Base-by-base conservation (phyloP, 1,284 basidiomycete species). In the Cutaneotrichosporon cutaneum region DNA sequence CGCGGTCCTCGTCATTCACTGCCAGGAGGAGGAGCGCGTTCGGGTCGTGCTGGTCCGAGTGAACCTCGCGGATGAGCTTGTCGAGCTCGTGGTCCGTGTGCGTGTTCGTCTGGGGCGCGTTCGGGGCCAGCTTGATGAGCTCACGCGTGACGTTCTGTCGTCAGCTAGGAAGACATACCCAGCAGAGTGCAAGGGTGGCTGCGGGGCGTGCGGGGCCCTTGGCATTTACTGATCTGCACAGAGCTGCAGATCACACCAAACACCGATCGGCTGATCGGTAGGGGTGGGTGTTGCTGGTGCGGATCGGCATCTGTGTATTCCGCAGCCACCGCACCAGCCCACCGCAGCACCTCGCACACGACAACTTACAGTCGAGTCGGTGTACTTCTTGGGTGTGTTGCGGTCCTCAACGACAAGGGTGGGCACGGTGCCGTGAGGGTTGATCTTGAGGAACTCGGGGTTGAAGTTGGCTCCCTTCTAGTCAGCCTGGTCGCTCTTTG, bases 381-480 rank as follows among this genome's bases (percentile, higher is more conserved):
- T 30, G 54, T 48, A 59, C 22, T n/a, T 54, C 36, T 60, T 51
- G 30, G 52, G 33, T 33, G 42, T 52, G 48, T 83, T 74, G 18
- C 82, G 83, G 45, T 80, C 79, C 9, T 68, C 77, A 21, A n/a
- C 26, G 51, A 81, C 77, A 39, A 88, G 79, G 0, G 83, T 83
- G 30, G 86, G 86, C 16, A 88, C 73, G 1, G 86, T 87, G 6
- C 77, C 86, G 39, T 81, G 72, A 4, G 83, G 81, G 73, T 86
- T 87, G 65, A 86, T 74, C 67, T 83, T 82, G 60, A 87, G 68
- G 75, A 84, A 87, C 9, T 81, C 77, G 11, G 87, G 86, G 39
- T 79, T 77, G 68, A 88, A 88, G 77, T 89, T 89, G 65, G 83
- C 84, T 39, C 86, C 86, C 61, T 85, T 77, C 16, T 10, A 1